phyloP scores from a whole-genome alignment of 2,329 filamentous ascomycete species.

The Pyrenochaeta sp. region DNA sequence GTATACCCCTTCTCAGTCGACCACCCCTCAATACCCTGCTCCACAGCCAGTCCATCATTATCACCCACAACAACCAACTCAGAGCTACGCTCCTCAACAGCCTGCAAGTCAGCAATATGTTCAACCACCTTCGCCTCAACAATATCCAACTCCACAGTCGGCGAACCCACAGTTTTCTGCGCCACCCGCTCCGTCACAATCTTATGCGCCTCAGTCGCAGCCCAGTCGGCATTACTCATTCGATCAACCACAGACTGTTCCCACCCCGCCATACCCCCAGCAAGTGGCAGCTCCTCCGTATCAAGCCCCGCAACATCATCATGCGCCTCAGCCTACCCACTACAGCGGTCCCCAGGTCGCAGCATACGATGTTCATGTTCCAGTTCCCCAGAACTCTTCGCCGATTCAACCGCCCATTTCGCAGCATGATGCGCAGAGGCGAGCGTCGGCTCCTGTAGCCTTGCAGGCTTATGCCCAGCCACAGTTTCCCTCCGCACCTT shows the following conservation, averaged over 20 bases:
- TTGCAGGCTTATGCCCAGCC: slow-evolving; percentile 33
- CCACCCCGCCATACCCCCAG: slow-evolving; percentile 28
- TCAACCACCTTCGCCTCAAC: slow-evolving; percentile 35
- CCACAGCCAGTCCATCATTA: slow-evolving; percentile 30
- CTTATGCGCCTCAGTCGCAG: slow-evolving; percentile 30
- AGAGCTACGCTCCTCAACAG: slow-evolving; percentile 20
- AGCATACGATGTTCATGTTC: slow-evolving; percentile 31
- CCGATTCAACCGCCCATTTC: slow-evolving; percentile 19
- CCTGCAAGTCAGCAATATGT: slow-evolving; percentile 25
- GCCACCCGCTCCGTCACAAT: slow-evolving; percentile 21
- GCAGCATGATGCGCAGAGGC: slow-evolving; percentile 35
- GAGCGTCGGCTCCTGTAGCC: slow-evolving; percentile 41
- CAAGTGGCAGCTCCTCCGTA: slow-evolving; percentile 26
- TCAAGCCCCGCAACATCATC: slow-evolving; percentile 25
- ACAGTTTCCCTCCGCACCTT: slow-evolving; percentile 29
- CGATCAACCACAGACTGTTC: slow-evolving; percentile 20
- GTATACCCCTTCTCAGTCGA: slow-evolving; percentile 30
- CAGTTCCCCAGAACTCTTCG: slow-evolving; percentile 24
- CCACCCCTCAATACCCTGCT: slow-evolving; percentile 29
- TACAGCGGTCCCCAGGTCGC: slow-evolving; percentile 34
- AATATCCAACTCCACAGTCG: slow-evolving; percentile 30
- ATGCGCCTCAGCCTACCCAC: slow-evolving; percentile 30
- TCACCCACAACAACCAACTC: slow-evolving; percentile 26
- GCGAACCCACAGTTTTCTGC: slow-evolving; percentile 28
- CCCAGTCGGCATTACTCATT: slow-evolving; percentile 28